These are phyloP conservation scores for Diplosphaera chodatii DNA, from an alignment of 139 green algal species.

Conservation along the genomic window DNA sequence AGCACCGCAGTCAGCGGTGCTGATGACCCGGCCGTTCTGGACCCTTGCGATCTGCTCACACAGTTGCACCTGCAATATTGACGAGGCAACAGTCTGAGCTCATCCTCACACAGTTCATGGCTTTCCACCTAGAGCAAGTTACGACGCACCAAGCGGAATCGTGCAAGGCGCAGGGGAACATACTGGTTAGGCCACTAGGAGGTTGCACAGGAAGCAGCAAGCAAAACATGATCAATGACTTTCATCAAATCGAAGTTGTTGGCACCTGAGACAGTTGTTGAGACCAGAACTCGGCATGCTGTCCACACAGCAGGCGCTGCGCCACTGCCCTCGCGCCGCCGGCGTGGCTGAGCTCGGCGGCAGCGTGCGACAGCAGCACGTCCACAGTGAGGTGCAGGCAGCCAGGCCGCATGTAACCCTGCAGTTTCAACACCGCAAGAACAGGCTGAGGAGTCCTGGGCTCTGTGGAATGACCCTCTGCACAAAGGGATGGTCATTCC, in stretches of 20 bases:
- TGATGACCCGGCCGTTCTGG: neutral
- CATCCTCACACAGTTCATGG: too few relatives aligned
- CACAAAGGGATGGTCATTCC: too few relatives aligned
- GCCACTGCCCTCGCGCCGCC: neutral
- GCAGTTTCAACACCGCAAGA: constrained; percentile 2
- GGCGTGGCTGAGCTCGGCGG: neutral
- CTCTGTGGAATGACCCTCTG: too few relatives aligned
- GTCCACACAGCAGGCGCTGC: neutral
- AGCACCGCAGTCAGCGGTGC: neutral
- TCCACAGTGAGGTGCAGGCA: constrained; percentile 19
- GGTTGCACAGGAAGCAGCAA: too few relatives aligned
- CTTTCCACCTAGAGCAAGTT: too few relatives aligned
- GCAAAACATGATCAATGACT: too few relatives aligned
- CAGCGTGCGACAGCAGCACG: neutral
- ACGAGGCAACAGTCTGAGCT: too few relatives aligned
- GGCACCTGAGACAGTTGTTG: neutral
- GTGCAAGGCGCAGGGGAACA: too few relatives aligned
- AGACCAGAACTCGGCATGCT: neutral
- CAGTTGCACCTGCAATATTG: neutral
- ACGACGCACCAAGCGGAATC: too few relatives aligned
- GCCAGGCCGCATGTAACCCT: constrained; percentile 18
- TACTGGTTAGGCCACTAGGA: too few relatives aligned
- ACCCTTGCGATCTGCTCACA: neutral
- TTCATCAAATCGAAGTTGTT: too few relatives aligned
- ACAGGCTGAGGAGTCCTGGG: too few relatives aligned